Conservation (phyloP, 108 stramenopile species). For the Bacterosira constricta region DNA sequence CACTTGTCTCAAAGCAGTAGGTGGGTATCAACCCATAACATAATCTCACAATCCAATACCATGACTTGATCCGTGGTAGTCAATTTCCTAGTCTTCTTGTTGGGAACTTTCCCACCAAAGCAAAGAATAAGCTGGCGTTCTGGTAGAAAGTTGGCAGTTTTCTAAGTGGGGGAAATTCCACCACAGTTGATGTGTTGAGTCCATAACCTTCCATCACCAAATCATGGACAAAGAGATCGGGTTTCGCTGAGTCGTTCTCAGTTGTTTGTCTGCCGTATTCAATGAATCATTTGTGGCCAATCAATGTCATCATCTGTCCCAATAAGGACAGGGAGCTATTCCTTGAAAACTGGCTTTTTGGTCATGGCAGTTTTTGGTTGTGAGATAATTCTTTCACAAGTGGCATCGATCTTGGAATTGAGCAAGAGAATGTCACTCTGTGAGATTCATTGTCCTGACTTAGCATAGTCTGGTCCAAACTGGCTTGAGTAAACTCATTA, state of each 20-base stretch:
- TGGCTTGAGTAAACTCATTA: constrained; percentile 2
- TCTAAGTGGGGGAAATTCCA: constrained; percentile 78
- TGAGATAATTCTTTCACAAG: not conserved
- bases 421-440: not conserved
- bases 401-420: not conserved
- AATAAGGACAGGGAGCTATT: constrained; percentile 64
- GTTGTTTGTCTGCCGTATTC: constrained; percentile 84
- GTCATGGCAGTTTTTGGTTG: not conserved
- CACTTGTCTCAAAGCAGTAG: constrained; percentile 60
- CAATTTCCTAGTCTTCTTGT: constrained; percentile 51
- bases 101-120: constrained; percentile 78
- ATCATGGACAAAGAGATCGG: constrained; percentile 71
- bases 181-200: constrained; percentile 67
- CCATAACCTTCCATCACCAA: constrained; percentile 56
- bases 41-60: constrained; percentile 85
- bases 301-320: constrained; percentile 81
- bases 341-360: not conserved
- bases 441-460: constrained; percentile 21
- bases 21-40: constrained; percentile 70
- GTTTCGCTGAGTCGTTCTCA: constrained; percentile 42
- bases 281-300: constrained; percentile 66
- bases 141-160: constrained; percentile 78
- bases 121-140: constrained; percentile 72
- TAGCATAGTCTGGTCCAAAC: constrained; percentile 34
- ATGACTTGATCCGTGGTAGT: constrained; percentile 59